Evolutionary conservation across 306 rosid species (phyloP).

Genomic region (Corylus americana): DNA sequence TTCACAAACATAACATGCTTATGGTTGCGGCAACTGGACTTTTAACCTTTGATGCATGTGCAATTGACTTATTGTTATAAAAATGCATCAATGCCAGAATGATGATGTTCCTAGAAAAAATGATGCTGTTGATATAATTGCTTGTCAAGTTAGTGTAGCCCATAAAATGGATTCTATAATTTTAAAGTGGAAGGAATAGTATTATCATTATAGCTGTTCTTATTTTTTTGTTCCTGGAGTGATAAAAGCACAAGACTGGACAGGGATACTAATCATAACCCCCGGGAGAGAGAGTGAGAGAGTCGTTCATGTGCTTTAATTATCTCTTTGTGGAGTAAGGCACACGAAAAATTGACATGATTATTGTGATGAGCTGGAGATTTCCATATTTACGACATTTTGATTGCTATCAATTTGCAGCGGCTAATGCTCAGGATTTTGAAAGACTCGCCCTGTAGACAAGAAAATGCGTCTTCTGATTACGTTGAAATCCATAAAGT

Average conservation of each 20-base stretch:
- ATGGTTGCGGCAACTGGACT: not conserved
- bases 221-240: not conserved
- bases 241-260: not conserved
- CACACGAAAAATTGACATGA: not conserved
- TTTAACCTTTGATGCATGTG: not conserved
- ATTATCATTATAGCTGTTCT: no score
- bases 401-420: slow-evolving; percentile 46
- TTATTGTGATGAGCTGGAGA: slow-evolving; percentile 19
- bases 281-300: not conserved
- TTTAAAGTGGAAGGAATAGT: no score
- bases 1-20: not conserved
- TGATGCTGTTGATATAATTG: not conserved
- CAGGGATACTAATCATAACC: not conserved
- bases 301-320: not conserved
- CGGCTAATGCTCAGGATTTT: slow-evolving; percentile 54
- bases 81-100: not conserved
- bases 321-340: slow-evolving; percentile 4
- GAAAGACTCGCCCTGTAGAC: slow-evolving; percentile 33
- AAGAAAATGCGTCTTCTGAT: slow-evolving; percentile 34
- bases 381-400: slow-evolving; percentile 13
- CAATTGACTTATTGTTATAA: not conserved
- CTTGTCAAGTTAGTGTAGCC: not conserved
- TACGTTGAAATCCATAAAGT: slow-evolving; percentile 31
- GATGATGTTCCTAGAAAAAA: not conserved
- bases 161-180: not conserved